Conservation (phyloP, 1,284 basidiomycete species). For the Moesziomyces parantarcticus region DNA sequence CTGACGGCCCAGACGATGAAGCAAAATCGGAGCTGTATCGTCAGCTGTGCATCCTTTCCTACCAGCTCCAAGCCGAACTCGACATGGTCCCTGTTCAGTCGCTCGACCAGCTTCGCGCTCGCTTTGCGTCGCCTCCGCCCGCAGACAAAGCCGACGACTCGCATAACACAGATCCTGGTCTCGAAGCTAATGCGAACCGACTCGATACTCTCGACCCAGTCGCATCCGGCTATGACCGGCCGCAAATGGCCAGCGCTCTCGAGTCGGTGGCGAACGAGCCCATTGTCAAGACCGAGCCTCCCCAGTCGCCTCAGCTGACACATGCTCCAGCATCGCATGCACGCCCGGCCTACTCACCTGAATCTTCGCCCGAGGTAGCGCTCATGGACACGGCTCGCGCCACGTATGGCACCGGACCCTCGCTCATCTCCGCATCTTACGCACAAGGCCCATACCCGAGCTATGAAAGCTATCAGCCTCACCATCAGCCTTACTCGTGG, state of each 20-base stretch:
- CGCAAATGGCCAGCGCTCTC: neutral
- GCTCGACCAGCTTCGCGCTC: constrained; percentile 25
- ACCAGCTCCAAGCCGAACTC: constrained; percentile 49
- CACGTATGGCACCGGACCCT: neutral
- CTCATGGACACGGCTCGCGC: constrained; percentile 26
- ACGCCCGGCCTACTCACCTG: constrained; percentile 24
- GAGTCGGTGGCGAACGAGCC: neutral
- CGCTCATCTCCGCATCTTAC: neutral
- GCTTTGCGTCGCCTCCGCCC: constrained; percentile 25
- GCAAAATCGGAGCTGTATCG: constrained; percentile 40
- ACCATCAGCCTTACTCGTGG: constrained; percentile 8
- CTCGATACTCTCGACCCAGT: constrained; percentile 1
- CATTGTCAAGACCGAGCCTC: constrained; percentile 28
- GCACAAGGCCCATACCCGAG: constrained; percentile 2
- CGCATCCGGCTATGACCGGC: neutral
- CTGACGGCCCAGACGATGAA: constrained; percentile 33
- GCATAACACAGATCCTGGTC: neutral
- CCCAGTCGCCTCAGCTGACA: constrained; percentile 18
- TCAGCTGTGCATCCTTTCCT: constrained; percentile 46
- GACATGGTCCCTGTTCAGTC: constrained; percentile 40
- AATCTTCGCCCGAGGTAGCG: constrained; percentile 43
- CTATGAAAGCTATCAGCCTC: neutral
- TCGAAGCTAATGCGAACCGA: constrained; percentile 7
- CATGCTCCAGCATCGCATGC: constrained; percentile 1
- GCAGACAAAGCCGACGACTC: constrained; percentile 5